Conservation (phyloP, 1,284 basidiomycete genomes). For the Malassezia pachydermatis region DNA sequence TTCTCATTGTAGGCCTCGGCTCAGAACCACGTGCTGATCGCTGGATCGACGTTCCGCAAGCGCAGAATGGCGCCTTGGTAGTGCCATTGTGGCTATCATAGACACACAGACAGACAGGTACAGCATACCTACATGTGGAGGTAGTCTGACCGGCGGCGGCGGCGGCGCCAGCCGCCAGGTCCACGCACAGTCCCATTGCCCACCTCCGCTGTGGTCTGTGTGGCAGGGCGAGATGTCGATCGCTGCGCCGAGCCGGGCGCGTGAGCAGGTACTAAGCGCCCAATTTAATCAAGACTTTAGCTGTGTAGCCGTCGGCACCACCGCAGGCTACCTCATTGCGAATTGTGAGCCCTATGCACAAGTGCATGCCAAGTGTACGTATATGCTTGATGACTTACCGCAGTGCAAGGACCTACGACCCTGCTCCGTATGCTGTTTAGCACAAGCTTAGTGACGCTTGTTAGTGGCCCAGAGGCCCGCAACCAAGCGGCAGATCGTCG, state of each 20-base stretch:
- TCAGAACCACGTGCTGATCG: constrained; percentile 80
- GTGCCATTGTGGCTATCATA: constrained; percentile 43
- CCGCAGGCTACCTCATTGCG: constrained; percentile 89
- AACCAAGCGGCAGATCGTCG: constrained; percentile 5
- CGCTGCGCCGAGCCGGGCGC: too few relatives aligned
- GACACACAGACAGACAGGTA: too few relatives aligned
- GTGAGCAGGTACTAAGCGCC: constrained; percentile 27
- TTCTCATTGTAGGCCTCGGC: constrained; percentile 69
- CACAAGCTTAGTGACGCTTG: constrained; percentile 89
- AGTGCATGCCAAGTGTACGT: constrained; percentile 82
- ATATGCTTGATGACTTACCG: neutral
- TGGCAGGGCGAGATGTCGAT: too few relatives aligned
- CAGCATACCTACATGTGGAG: neutral
- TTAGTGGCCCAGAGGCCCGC: constrained; percentile 61
- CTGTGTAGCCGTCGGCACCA: constrained; percentile 86
- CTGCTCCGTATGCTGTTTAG: constrained; percentile 99
- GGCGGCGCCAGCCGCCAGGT: too few relatives aligned
- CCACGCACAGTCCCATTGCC: neutral
- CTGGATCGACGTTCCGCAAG: constrained; percentile 69
- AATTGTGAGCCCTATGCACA: constrained; percentile 96
- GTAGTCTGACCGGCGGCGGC: neutral
- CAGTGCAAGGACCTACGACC: constrained; percentile 77
- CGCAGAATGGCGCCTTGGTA: constrained; percentile 64
- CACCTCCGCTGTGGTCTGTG: too few relatives aligned
- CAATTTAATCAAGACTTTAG: constrained; percentile 51